phyloP scores from a whole-genome alignment of 805 yeast genomes.

The Candida ulmi region DNA sequence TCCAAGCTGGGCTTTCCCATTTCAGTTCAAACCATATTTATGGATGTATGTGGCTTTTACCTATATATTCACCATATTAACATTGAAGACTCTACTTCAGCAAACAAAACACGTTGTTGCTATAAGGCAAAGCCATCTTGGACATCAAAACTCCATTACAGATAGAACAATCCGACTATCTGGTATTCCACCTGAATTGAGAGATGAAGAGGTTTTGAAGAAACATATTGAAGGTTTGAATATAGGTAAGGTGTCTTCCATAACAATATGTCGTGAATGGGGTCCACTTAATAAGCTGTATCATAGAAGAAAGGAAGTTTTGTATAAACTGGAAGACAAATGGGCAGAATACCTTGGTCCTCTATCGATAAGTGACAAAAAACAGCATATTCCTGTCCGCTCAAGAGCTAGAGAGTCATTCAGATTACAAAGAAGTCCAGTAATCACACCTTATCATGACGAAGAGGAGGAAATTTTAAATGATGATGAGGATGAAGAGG shows the following conservation, averaged over 20 bases:
- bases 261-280: constrained; percentile 88
- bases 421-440: constrained; percentile 16
- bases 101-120: constrained; percentile 71
- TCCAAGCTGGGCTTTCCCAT: constrained; percentile 15
- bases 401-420: constrained; percentile 19
- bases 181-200: constrained; percentile 80
- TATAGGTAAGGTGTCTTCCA: constrained; percentile 72
- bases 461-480: constrained; percentile 5
- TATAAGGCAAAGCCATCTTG: constrained; percentile 76
- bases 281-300: constrained; percentile 60
- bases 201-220: constrained; percentile 65
- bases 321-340: constrained; percentile 56
- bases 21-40: constrained; percentile 49
- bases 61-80: constrained; percentile 70
- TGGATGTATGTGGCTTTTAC: constrained; percentile 90
- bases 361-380: constrained; percentile 12
- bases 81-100: constrained; percentile 52
- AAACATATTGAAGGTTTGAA: constrained; percentile 72
- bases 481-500: constrained; percentile 8
- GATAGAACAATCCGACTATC: constrained; percentile 85
- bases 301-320: constrained; percentile 46
- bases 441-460: constrained; percentile 9
- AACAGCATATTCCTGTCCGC: constrained; percentile 19
- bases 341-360: constrained; percentile 68
- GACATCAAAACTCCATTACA: constrained; percentile 81